These are phyloP conservation scores for Prosopis cineraria DNA, from an alignment of 306 rosid species.

Conservation along the genomic window DNA sequence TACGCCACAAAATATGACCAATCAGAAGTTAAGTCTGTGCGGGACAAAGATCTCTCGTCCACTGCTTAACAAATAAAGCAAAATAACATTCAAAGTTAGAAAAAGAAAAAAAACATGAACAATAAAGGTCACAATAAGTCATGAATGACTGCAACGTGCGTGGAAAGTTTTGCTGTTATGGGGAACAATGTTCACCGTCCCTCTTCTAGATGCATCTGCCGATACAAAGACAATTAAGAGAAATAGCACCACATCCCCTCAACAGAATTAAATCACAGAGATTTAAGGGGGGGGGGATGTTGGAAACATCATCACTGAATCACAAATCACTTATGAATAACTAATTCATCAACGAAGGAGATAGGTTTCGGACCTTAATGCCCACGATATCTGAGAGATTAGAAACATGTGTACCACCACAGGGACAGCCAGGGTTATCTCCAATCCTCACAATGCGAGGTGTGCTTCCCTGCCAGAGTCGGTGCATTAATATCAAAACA, in stretches of 20 bases:
- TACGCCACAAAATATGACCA: conserved; percentile 10
- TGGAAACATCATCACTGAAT: not conserved
- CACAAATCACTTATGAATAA: not conserved
- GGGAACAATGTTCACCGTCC: not conserved
- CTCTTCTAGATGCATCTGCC: not conserved
- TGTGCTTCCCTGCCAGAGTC: conserved; percentile 59
- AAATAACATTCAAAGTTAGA: not conserved
- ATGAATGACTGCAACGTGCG: not conserved
- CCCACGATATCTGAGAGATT: conserved; percentile 63
- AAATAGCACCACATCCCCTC: not conserved
- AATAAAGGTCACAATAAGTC: not conserved
- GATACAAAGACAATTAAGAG: not conserved
- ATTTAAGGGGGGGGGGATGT: not conserved
- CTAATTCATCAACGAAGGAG: conserved; percentile 4
- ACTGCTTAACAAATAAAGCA: not conserved
- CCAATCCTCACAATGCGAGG: conserved; percentile 70
- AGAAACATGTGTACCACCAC: conserved; percentile 80
- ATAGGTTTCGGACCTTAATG: conserved; percentile 49
- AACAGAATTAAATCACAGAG: not conserved
- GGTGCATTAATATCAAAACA: conserved; percentile 31
- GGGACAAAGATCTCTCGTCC: not conserved
- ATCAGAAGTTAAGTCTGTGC: not conserved
- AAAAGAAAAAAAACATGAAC: not conserved
- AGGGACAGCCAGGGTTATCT: conserved; percentile 66
- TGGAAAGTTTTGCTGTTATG: not conserved